phyloP scores from a whole-genome alignment of 2,329 filamentous ascomycete species.

The Myriosclerotinia curreyana region DNA sequence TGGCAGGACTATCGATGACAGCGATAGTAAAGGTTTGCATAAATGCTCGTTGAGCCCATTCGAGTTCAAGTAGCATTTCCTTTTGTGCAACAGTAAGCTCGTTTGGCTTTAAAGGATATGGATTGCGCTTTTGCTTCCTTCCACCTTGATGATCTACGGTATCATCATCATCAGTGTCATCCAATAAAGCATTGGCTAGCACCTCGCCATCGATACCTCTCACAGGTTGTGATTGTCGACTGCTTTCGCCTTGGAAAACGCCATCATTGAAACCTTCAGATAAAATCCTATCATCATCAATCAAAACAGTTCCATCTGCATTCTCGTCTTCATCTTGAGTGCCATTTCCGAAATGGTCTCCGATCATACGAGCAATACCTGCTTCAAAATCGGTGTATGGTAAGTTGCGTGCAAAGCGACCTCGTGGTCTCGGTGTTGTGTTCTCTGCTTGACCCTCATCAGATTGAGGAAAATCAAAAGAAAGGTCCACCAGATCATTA shows the following conservation, averaged over 20 bases:
- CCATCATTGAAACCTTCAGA: background rate
- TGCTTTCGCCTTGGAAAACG: background rate
- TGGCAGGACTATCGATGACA: slow-evolving; percentile 56
- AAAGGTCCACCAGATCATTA: slow-evolving; percentile 25
- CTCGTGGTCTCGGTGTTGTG: background rate
- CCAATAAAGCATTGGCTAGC: background rate
- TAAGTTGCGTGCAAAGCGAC: background rate
- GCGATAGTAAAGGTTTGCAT: slow-evolving; percentile 65
- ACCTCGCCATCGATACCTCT: too few species aligned
- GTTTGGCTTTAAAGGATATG: slow-evolving; percentile 45
- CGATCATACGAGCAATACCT: background rate
- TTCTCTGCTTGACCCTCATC: background rate
- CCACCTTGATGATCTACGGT: slow-evolving; percentile 2
- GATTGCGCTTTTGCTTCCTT: slow-evolving; percentile 23
- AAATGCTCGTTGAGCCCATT: slow-evolving; percentile 67
- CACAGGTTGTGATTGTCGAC: too few species aligned
- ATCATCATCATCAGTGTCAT: background rate
- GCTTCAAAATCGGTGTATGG: slow-evolving; percentile 11
- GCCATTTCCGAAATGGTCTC: background rate
- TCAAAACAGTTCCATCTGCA: background rate
- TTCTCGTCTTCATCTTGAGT: too few species aligned
- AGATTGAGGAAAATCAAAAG: background rate
- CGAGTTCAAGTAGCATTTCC: slow-evolving; percentile 65
- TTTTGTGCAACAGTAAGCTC: slow-evolving; percentile 60
- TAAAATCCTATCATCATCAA: background rate